Base-by-base conservation (phyloP, 257 asterid species). In the Ocimum tenuiflorum region DNA sequence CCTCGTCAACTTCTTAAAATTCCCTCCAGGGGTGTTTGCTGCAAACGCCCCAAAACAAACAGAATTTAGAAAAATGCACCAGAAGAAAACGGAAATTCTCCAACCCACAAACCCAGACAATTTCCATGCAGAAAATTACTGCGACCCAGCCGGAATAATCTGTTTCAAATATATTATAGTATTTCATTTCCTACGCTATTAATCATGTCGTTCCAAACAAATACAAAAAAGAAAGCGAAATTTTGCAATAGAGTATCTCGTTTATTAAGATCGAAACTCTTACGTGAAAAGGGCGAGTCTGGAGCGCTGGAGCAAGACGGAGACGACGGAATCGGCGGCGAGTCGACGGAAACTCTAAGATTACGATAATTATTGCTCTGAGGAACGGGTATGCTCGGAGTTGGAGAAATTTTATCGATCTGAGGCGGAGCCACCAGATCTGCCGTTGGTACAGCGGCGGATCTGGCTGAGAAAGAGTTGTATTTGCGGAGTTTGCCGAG, bases 401-500 rank as follows among this genome's bases (percentile, higher is more conserved):
- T 78, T 70, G 89, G 75, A 4, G 86, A 53, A 42, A 79, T 29
- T 27, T 49, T 57, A 66, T 77, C 81, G 6, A 43, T 51, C 3
- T 17, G 43, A 31, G 69, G 70, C 60, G 73, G 67, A 13, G 74
- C 13, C 12, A 38, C 71, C 23, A 2, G 62, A 0, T 33, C 62
- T 8, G 24, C 17, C 51, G 63, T 36, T 3, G 78, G 62, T 1
- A 43, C 51, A 35, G 72, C 50, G 38, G 64, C 23, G 12, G 73
- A 65, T 8, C 76, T 66, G 66, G 64, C 82, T 11, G 81, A 43
- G 58, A 88, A 73, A 0, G 96, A 80, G 55, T 83, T 77, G 65
- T 77, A 72, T 64, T 86, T 88, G 1, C 94, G 83, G 55, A 88
- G 94, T 60, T 82, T 86, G 1, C 88, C 88, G 1, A 88, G 78